Evolutionary conservation across 495 filamentous ascomycete genomes (phyloP).

Genomic region (Chlorociboria aeruginascens): DNA sequence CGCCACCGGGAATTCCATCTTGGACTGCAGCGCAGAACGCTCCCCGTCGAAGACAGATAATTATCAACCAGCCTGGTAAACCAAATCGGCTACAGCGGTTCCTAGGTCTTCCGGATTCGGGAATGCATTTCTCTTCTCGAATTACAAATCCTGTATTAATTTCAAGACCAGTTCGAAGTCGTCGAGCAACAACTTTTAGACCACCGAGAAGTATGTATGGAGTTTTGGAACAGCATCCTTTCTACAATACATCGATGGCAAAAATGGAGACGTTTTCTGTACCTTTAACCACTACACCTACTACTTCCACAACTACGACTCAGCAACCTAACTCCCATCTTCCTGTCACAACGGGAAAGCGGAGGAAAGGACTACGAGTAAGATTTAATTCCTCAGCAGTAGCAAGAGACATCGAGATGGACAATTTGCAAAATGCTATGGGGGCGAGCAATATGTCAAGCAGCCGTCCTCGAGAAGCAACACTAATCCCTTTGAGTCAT

Average conservation of each 20-base stretch:
- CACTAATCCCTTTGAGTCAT: background rate
- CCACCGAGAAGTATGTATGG: slow-evolving; percentile 17
- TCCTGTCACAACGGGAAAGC: background rate
- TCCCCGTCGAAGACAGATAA: background rate
- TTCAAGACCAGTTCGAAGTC: background rate
- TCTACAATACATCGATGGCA: slow-evolving; percentile 9
- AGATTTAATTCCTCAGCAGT: slow-evolving; percentile 13
- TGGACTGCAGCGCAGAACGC: slow-evolving; percentile 19
- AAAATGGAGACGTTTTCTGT: background rate
- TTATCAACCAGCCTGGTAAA: background rate
- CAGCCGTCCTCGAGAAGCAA: slow-evolving; percentile 3
- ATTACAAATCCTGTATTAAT: background rate
- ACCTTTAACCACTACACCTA: background rate
- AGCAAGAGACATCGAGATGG: slow-evolving; percentile 10
- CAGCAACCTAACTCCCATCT: background rate
- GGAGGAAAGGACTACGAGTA: slow-evolving; percentile 1
- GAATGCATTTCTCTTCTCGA: background rate
- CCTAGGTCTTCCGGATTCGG: slow-evolving; percentile 5
- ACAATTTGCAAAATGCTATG: slow-evolving; percentile 4
- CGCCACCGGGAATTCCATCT: slow-evolving; percentile 23
- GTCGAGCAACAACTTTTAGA: slow-evolving; percentile 15
- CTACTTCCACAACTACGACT: background rate
- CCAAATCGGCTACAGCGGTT: slow-evolving; percentile 12
- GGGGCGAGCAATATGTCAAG: background rate
- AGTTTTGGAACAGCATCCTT: slow-evolving; percentile 16